A percentile compares a stretch with the other conserved stretches of the same genome.
Evolutionary conservation across 2,329 filamentous ascomycete genomes (phyloP).

Genomic region (Aspergillus brunneoviolaceus): DNA sequence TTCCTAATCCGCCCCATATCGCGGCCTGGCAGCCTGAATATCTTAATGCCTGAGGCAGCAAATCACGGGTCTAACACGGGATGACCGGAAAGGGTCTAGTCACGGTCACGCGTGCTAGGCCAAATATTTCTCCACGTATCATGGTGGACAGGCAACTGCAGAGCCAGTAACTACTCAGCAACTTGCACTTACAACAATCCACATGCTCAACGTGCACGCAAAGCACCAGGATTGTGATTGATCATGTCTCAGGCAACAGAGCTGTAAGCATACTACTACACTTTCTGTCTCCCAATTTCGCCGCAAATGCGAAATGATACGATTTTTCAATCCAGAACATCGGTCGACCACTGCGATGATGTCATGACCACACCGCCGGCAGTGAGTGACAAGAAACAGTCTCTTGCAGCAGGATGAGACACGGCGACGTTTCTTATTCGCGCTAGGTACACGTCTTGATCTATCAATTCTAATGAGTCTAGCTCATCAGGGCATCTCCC

Average conservation of each 20-base stretch:
- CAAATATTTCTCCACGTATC: background rate
- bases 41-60: background rate
- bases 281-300: no score
- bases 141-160: background rate
- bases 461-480: background rate
- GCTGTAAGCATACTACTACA: no score
- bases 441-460: background rate
- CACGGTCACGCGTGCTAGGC: background rate
- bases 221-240: background rate
- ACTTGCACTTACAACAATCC: no score
- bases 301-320: no score
- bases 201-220: background rate
- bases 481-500: background rate
- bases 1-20: no score
- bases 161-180: no score
- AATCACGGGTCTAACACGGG: no score
- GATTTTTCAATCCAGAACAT: no score
- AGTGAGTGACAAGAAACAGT: background rate
- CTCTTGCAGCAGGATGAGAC: background rate
- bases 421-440: background rate
- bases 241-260: no score
- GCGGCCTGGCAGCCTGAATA: no score
- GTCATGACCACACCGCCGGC: no score
- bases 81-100: background rate
- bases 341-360: no score